These are phyloP conservation scores for Pterocarpus macrocarpus DNA, from an alignment of 306 rosid species.

Conservation along the genomic window DNA sequence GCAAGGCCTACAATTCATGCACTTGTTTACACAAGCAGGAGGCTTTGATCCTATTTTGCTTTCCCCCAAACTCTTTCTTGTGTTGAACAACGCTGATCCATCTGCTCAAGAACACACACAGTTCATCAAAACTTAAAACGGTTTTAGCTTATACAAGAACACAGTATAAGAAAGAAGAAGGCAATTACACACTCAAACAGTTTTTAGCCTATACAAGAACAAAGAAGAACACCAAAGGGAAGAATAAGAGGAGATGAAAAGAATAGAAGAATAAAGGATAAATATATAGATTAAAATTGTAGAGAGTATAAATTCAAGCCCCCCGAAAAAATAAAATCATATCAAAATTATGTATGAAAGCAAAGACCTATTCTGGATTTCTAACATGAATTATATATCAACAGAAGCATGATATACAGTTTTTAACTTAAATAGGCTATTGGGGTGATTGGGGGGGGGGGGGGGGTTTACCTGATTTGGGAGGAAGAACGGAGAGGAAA, in stretches of 20 bases:
- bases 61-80: constrained; percentile 25
- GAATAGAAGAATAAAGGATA: not conserved
- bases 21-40: constrained; percentile 79
- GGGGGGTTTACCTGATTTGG: constrained; percentile 60
- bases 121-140: not conserved
- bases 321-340: not conserved
- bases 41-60: constrained; percentile 84
- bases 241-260: not conserved
- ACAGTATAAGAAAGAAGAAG: too few species aligned
- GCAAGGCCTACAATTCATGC: constrained; percentile 89
- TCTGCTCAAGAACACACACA: constrained; percentile 38
- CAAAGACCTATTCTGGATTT: constrained; percentile 1
- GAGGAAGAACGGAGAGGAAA: constrained; percentile 59
- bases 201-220: not conserved
- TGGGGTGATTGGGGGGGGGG: too few species aligned
- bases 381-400: not conserved
- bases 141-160: not conserved
- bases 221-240: not conserved
- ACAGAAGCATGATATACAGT: constrained; percentile 15
- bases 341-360: not conserved
- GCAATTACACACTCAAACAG: not conserved
- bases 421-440: constrained; percentile 25
- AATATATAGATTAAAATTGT: not conserved
- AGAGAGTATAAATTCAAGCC: not conserved
- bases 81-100: constrained; percentile 37